phyloP scores from a whole-genome alignment of 768 basidiomycete genomes.

The Lactarius tabidus region DNA sequence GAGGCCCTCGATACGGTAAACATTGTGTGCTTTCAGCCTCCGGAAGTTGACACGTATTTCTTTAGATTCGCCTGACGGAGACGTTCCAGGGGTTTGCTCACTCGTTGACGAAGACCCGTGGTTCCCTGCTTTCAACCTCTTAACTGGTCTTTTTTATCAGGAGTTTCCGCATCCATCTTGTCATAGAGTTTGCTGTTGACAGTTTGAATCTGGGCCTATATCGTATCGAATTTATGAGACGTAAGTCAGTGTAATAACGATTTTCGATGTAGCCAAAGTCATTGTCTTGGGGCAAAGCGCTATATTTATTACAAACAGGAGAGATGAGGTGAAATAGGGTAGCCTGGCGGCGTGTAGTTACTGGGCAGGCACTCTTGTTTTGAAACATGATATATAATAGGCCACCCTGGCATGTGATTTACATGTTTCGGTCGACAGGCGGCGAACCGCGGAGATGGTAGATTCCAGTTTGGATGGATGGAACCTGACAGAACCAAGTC shows the following conservation, averaged over 20 bases:
- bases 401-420: too few species aligned
- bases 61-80: constrained; percentile 49
- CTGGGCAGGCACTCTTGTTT: too few species aligned
- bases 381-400: too few species aligned
- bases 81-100: constrained; percentile 57
- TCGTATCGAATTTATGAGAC: neutral
- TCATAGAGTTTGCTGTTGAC: neutral
- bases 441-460: too few species aligned
- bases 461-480: too few species aligned
- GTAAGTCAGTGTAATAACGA: neutral
- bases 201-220: neutral
- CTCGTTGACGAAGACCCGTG: constrained; percentile 52
- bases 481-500: too few species aligned
- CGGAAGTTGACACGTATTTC: neutral
- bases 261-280: too few species aligned
- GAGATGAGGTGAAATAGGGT: too few species aligned
- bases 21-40: neutral
- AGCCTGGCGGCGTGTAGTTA: too few species aligned
- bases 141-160: constrained; percentile 12
- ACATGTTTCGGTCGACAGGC: too few species aligned
- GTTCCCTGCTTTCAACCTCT: constrained; percentile 35
- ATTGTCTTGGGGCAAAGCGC: too few species aligned
- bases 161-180: neutral
- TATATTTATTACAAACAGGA: too few species aligned
- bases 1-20: constrained; percentile 50